phyloP scores from a whole-genome alignment of 1,284 basidiomycete genomes.

The Psilocybe mexicana region DNA sequence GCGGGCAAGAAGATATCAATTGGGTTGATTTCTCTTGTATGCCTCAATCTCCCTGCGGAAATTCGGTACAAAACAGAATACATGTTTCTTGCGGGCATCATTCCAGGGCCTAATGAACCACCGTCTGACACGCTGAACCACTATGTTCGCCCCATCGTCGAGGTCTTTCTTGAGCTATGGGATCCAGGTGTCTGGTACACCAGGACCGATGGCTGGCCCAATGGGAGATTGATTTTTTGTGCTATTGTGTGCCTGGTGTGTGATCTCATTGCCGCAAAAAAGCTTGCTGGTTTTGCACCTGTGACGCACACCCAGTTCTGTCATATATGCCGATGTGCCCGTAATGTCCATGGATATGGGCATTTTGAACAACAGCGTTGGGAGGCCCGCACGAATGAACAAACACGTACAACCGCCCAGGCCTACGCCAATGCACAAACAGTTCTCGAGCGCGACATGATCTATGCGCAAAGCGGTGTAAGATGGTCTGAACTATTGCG shows the following conservation, averaged over 20 bases:
- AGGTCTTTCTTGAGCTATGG: slow-evolving; percentile 16
- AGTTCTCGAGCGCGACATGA: not conserved
- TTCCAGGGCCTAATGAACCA: slow-evolving; percentile 20
- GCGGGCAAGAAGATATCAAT: slow-evolving; percentile 25
- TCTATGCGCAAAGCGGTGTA: slow-evolving; percentile 27
- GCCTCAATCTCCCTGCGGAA: slow-evolving; percentile 33
- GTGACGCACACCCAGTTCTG: not conserved
- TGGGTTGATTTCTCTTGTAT: slow-evolving; percentile 30
- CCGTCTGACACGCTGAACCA: slow-evolving; percentile 13
- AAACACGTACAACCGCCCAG: not conserved
- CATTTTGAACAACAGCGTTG: not conserved
- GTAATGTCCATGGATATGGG: not conserved
- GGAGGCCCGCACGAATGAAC: not conserved
- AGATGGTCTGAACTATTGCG: slow-evolving; percentile 37
- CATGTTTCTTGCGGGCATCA: slow-evolving; percentile 19
- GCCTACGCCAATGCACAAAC: not conserved
- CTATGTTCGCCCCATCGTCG: slow-evolving; percentile 14
- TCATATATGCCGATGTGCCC: not conserved
- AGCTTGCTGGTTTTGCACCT: slow-evolving; percentile 25
- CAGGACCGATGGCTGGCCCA: slow-evolving; percentile 2
- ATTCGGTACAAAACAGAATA: slow-evolving; percentile 28
- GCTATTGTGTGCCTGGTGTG: slow-evolving; percentile 30
- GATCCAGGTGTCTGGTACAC: slow-evolving; percentile 12
- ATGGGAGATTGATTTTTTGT: slow-evolving; percentile 4
- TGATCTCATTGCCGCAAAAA: slow-evolving; percentile 29